Evolutionary conservation across 495 filamentous ascomycete genomes (phyloP), one percentile per base, ranked within the genome.

Genomic region (Amphirosellinia nigrospora): DNA sequence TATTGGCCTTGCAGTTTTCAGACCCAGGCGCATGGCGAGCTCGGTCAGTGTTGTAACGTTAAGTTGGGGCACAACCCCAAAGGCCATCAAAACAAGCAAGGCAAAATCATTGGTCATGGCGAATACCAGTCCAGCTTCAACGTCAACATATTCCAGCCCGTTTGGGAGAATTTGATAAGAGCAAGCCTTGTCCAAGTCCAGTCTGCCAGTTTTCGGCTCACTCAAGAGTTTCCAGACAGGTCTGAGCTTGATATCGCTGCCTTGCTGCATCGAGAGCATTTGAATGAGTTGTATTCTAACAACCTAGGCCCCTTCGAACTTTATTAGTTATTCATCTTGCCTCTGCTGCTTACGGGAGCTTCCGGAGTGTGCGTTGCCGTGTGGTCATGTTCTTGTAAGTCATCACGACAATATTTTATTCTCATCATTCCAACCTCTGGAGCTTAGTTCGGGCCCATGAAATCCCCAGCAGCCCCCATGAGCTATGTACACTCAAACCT

Each of bases 271-370:
- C 66, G 71, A 64, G 73, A 75, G 23, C 71, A 65, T n/a, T 68
- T 78, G 34, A 78, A 78, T 23, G 70, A 71, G 9, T 74, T 79
- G 19, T 79, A 78, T 48, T 70, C 66, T 0, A 78, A 77, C 36
- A 53, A 70, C 11, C 34, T 79, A 19, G 73, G 75, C 72, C 10
- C 71, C 72, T 61, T 64, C 65, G 6, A 59, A 76, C 19, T 79
- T 70, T 56, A 64, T 77, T n/a, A 81, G 77, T 56, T 77, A 81
- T 52, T 77, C 78, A 3, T 71, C 72, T 69, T 90, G 88, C 69
- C 86, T 89, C n/a, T 85, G 79, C 28, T 90, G 88, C 68, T 71
- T 89, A 60, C 78, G 79, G 41, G 83, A 85, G 41, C 71, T 83
- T 0, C 85, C 88, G 0, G 81, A 88, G 64, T 84, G 89, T 70